phyloP scores from a whole-genome alignment of 257 asterid genomes.

The Scutellaria galericulata region DNA sequence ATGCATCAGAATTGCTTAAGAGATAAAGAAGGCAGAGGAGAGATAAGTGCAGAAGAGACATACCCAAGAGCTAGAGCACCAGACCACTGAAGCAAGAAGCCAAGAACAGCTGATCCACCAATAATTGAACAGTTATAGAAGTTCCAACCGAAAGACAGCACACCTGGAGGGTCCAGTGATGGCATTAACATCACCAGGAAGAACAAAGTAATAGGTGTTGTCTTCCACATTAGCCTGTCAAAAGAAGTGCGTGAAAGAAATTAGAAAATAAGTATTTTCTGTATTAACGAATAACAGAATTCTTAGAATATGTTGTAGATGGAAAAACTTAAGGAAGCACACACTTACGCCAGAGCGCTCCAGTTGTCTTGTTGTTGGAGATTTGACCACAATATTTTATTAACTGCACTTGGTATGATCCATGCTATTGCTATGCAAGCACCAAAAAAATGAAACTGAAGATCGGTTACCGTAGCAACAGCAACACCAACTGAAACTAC shows the following conservation, averaged over 20 bases:
- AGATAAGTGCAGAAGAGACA: slow-evolving; percentile 31
- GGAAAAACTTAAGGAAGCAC: slow-evolving; percentile 14
- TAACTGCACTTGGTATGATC: slow-evolving; percentile 92
- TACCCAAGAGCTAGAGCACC: slow-evolving; percentile 99
- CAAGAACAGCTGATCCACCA: slow-evolving; percentile 85
- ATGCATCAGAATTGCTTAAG: slow-evolving; percentile 9
- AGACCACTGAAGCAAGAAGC: slow-evolving; percentile 98
- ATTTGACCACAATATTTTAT: slow-evolving; percentile 93
- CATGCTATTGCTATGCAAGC: slow-evolving; percentile 95
- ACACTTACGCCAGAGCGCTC: slow-evolving; percentile 88
- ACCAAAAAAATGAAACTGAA: slow-evolving; percentile 66
- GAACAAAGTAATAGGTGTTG: slow-evolving; percentile 91
- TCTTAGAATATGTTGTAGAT: neutral
- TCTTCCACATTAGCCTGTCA: slow-evolving; percentile 97
- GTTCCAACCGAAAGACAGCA: slow-evolving; percentile 76
- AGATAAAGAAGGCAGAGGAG: slow-evolving; percentile 7
- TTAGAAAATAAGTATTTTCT: neutral
- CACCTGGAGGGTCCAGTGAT: slow-evolving; percentile 96
- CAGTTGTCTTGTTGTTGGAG: slow-evolving; percentile 96
- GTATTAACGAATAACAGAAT: neutral
- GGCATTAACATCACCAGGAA: slow-evolving; percentile 91
- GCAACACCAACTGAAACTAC: slow-evolving; percentile 88
- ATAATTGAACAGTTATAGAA: slow-evolving; percentile 59
- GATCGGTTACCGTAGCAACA: slow-evolving; percentile 64
- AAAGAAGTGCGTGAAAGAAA: slow-evolving; percentile 12